Percentiles rank a stretch among this genome's conserved stretches.
Evolutionary conservation across 306 rosid genomes (phyloP).

Genomic region (Lathyrus aphaca): DNA sequence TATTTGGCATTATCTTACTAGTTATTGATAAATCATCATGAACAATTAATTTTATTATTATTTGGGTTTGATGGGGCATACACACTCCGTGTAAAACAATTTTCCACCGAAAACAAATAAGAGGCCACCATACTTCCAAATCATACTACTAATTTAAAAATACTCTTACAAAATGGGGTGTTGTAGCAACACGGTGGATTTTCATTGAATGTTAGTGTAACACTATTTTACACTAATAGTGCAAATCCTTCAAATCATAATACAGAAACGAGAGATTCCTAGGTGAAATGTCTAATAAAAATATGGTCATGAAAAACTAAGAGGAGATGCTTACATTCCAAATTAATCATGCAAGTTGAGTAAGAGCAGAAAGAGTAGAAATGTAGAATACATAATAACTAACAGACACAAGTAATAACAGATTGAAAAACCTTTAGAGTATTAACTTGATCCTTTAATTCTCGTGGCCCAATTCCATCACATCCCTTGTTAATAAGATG

Average conservation of each 20-base stretch:
- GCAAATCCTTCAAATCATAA: no score
- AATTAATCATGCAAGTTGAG: constrained; percentile 18
- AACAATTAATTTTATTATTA: no score
- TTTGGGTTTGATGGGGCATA: no score
- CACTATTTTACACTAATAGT: no score
- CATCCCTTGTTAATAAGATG: constrained; percentile 53
- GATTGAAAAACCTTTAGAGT: constrained; percentile 50
- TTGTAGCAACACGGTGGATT: no score
- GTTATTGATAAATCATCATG: no score
- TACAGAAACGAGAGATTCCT: constrained; percentile 11
- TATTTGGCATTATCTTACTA: constrained; percentile 6
- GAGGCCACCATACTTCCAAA: no score
- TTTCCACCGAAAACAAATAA: no score
- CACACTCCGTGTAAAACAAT: no score
- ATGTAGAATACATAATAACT: constrained; percentile 3
- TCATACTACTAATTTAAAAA: no score
- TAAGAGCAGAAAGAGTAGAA: constrained; percentile 20
- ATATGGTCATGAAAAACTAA: constrained; percentile 15
- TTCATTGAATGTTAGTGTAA: no score
- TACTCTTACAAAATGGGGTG: no score
- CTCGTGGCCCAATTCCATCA: constrained; percentile 43
- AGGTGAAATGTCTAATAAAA: constrained; percentile 24
- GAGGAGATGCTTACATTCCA: constrained; percentile 30
- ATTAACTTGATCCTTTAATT: constrained; percentile 52
- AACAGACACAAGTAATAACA: constrained; percentile 20